Base-by-base conservation (phyloP, 202 grass and related monocot genomes). In the Setaria viridis region DNA sequence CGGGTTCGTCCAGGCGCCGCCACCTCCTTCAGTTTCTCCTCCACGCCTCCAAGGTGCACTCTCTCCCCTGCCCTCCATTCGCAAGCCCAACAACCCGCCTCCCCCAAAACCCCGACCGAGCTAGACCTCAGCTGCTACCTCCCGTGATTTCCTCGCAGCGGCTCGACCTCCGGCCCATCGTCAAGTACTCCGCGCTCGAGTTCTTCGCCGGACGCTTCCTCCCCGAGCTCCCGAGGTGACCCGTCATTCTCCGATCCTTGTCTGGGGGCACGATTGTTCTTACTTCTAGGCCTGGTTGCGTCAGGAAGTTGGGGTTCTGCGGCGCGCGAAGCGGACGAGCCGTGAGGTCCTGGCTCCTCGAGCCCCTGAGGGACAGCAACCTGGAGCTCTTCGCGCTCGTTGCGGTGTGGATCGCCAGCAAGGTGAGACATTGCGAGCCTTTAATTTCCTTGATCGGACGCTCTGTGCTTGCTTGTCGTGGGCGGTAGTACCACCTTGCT, bases 321-420 rank as follows among this genome's bases (percentile, higher is more conserved):
- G 63, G 87, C 17, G n/a, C 65, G 3, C 81, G 86, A 48, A 80
- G 70, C 29, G 62, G 67, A 0, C 78, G 73, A 9, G 45, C 45
- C 34, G 83, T 85, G 48, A 84, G 41, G 56, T 79, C 83, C 45
- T 98, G 93, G 96, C 90, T 98, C 9, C 77, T 98, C 30, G 89
- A 88, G 20, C 93, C 85, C 51, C 80, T 91, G 29, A 92, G 93
- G 62, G 93, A 94, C 81, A 98, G 96, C 88, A 98, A 98, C 63
- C 81, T 98, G 47, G 88, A 95, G 86, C 90, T 98, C 55, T 98
- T 98, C 85, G 84, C 84, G 12, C 90, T 98, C 49, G 81, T 89
- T 46, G 91, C 96, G 0, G 86, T 95, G 67, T 98, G 93, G 96
- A 79, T 98, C 51, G 88, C 96, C 46, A 98, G 88, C 68, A 98